A percentile compares a stretch with the other conserved stretches of the same genome.
phyloP scores from a whole-genome alignment of 1,139 yeast genomes.

The Tardiomyces depauwii region DNA sequence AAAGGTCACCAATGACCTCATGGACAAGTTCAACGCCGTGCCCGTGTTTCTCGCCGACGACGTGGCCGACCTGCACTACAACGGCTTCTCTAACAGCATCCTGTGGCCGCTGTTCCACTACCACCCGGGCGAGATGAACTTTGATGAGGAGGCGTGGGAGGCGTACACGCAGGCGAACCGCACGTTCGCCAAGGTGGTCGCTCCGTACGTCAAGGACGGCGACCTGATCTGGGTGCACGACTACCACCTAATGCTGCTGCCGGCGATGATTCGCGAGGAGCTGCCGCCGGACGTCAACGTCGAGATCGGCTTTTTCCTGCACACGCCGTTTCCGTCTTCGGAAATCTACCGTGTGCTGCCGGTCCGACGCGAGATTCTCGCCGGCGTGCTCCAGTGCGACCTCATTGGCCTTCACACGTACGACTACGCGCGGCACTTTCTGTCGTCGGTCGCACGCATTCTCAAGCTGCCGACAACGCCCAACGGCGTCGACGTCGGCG shows the following conservation, averaged over 20 bases:
- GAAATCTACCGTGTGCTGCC: constrained; percentile 94
- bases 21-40: constrained; percentile 72
- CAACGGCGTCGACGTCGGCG: constrained; percentile 74
- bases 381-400: constrained; percentile 89
- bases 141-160: constrained; percentile 96
- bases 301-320: constrained; percentile 85
- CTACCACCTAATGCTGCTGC: constrained; percentile 90
- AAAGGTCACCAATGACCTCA: constrained; percentile 57
- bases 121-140: constrained; percentile 98
- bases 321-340: constrained; percentile 96
- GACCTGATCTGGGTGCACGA: constrained; percentile 98
- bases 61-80: constrained; percentile 90
- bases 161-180: constrained; percentile 93
- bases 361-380: constrained; percentile 82
- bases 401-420: constrained; percentile 98
- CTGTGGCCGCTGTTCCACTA: constrained; percentile 98
- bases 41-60: constrained; percentile 84
- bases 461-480: constrained; percentile 78
- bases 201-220: constrained; percentile 61
- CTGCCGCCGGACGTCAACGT: constrained; percentile 36
- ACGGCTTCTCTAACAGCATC: constrained; percentile 86
- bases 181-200: constrained; percentile 66
- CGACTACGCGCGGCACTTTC: constrained; percentile 96
- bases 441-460: constrained; percentile 83
- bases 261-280: constrained; percentile 72